These are phyloP conservation scores for Aspergillus persii DNA, from an alignment of 2,329 filamentous ascomycete species.

Conservation along the genomic window DNA sequence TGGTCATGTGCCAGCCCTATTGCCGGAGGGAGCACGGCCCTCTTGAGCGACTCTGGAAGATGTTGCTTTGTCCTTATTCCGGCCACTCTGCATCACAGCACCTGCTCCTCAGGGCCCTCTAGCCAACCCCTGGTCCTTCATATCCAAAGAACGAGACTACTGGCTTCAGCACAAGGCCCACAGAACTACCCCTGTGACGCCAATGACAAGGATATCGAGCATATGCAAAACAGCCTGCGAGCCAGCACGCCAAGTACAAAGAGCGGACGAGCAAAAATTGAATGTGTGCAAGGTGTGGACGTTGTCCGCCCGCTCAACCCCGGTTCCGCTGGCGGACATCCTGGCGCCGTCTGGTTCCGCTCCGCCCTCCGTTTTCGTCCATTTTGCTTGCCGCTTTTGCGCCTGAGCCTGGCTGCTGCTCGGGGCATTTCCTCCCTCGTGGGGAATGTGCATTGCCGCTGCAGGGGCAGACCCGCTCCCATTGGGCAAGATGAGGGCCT, in stretches of 20 bases:
- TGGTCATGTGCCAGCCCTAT: slow-evolving; percentile 9
- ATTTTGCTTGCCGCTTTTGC: slow-evolving; percentile 31
- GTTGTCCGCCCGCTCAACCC: not conserved
- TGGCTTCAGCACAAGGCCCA: not conserved
- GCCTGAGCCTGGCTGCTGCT: not conserved
- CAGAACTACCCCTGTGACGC: not conserved
- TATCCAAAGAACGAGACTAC: not conserved
- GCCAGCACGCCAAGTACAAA: not conserved
- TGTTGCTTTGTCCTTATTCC: not conserved
- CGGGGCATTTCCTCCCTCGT: not conserved
- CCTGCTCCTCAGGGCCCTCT: not conserved
- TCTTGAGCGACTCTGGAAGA: not conserved
- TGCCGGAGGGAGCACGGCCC: slow-evolving; percentile 8
- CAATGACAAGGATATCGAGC: not conserved
- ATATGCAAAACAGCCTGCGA: not conserved
- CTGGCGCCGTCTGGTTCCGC: slow-evolving; percentile 25
- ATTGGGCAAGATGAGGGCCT: not conserved
- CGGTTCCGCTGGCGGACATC: slow-evolving; percentile 16
- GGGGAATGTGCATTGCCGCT: not conserved
- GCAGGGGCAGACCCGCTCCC: not conserved
- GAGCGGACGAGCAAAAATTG: not conserved
- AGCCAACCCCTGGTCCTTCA: not conserved
- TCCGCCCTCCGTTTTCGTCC: slow-evolving; percentile 29
- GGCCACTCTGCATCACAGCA: not conserved
- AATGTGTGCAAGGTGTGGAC: not conserved